Conservation (phyloP, 371 early-diverging fungal genomes). For the Conidiobolus coronatus region DNA sequence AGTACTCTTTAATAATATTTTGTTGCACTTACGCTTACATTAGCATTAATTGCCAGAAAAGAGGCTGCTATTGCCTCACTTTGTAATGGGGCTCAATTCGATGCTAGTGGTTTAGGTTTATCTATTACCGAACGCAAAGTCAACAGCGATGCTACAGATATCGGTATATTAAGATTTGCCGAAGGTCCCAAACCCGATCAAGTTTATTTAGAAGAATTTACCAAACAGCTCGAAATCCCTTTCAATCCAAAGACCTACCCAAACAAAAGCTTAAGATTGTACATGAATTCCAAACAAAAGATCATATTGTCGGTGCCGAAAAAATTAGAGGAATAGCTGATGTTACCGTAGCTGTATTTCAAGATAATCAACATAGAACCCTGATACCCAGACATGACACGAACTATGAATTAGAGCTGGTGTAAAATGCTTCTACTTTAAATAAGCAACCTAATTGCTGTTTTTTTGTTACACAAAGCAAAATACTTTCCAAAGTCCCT, state of each 20-base stretch:
- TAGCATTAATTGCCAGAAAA: conserved; percentile 10
- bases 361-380: too few species aligned
- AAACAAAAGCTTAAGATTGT: conserved; percentile 78
- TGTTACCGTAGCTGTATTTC: too few species aligned
- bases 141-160: conserved; percentile 52
- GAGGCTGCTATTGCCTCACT: conserved; percentile 20
- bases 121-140: conserved; percentile 25
- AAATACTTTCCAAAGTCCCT: too few species aligned
- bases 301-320: conserved; percentile 84
- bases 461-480: too few species aligned
- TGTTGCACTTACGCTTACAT: conserved; percentile 3
- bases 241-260: conserved; percentile 66
- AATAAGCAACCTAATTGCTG: too few species aligned
- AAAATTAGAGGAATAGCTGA: too few species aligned
- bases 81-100: conserved; percentile 39
- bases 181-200: conserved; percentile 6
- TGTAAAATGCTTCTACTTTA: too few species aligned
- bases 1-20: too few species aligned
- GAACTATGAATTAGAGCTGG: too few species aligned
- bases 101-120: conserved; percentile 13
- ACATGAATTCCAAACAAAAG: conserved; percentile 46
- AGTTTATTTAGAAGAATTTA: too few species aligned
- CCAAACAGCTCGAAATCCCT: conserved; percentile 88
- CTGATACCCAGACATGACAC: too few species aligned
- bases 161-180: conserved; percentile 38